Percentiles rank a stretch among this genome's conserved stretches.
Evolutionary conservation across 495 filamentous ascomycete genomes (phyloP).

Genomic region (Bombardia bombarda): DNA sequence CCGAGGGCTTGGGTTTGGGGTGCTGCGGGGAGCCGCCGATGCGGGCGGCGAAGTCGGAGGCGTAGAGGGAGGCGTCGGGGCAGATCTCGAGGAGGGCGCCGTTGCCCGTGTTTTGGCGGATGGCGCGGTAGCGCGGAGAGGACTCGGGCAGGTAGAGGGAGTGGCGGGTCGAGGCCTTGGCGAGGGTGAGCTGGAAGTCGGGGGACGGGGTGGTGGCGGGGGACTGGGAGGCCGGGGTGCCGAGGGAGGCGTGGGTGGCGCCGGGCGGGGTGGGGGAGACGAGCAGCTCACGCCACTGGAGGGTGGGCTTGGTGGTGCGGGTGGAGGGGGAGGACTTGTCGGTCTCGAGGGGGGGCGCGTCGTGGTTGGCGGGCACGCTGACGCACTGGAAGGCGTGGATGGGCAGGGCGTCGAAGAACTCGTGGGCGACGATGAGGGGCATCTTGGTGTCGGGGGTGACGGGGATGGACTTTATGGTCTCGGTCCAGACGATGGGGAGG

Average conservation of each 20-base stretch:
- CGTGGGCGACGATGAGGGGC: constrained; percentile 91
- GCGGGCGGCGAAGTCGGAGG: constrained; percentile 67
- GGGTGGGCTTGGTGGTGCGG: constrained; percentile 35
- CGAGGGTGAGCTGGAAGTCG: constrained; percentile 78
- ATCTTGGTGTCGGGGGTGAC: constrained; percentile 56
- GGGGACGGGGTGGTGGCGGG: constrained; percentile 42
- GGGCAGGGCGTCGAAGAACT: constrained; percentile 98
- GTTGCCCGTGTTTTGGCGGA: constrained; percentile 51
- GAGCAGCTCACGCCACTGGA: constrained; percentile 83
- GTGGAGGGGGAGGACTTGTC: constrained; percentile 36
- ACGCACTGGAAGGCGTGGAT: constrained; percentile 86
- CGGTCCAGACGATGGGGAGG: constrained; percentile 77
- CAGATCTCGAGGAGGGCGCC: constrained; percentile 77
- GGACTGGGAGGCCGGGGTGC: constrained; percentile 47
- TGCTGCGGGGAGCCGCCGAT: constrained; percentile 60
- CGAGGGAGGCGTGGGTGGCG: constrained; percentile 34
- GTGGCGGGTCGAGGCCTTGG: constrained; percentile 67
- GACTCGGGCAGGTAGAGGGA: constrained; percentile 75
- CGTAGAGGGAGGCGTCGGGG: constrained; percentile 72
- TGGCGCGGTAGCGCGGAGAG: constrained; percentile 70
- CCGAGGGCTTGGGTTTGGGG: constrained; percentile 57
- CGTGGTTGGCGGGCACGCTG: constrained; percentile 39
- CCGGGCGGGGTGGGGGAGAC: constrained; percentile 58
- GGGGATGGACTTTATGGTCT: constrained; percentile 78
- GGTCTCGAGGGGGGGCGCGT: constrained; percentile 29